Conservation (phyloP, 108 stramenopile genomes). For the Licmophora abbreviata region DNA sequence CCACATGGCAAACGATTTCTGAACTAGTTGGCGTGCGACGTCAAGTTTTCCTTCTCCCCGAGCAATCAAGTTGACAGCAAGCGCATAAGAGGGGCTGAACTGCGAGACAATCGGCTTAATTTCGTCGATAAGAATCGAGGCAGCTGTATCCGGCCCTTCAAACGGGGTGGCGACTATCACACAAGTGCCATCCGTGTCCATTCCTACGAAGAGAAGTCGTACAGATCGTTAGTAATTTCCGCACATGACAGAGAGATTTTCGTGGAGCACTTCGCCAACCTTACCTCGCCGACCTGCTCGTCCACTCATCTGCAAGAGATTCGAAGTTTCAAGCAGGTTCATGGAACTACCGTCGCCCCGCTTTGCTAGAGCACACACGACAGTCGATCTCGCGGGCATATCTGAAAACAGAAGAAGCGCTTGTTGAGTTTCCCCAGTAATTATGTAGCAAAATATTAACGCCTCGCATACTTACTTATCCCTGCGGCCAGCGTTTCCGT, state of each 20-base stretch:
- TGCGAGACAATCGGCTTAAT: constrained; percentile 74
- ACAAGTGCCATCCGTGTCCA: constrained; percentile 61
- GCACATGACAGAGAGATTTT: constrained; percentile 9
- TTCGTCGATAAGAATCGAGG: constrained; percentile 53
- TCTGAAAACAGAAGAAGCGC: not conserved
- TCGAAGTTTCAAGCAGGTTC: constrained; percentile 62
- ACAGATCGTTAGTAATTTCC: not conserved
- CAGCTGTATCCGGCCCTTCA: constrained; percentile 62
- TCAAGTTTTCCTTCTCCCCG: constrained; percentile 63
- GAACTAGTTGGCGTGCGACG: constrained; percentile 54
- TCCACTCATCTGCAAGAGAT: constrained; percentile 86
- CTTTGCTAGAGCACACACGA: constrained; percentile 84
- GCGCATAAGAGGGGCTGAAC: constrained; percentile 69
- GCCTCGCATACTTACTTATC: constrained; percentile 87
- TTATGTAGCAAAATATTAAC: constrained; percentile 7
- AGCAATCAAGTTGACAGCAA: constrained; percentile 68
- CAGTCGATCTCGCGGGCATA: constrained; percentile 76
- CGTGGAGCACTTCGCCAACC: constrained; percentile 35
- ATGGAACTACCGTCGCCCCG: constrained; percentile 53
- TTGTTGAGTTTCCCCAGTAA: constrained; percentile 1
- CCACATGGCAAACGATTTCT: constrained; percentile 76
- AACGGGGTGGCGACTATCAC: constrained; percentile 73
- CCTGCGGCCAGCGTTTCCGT: constrained; percentile 96
- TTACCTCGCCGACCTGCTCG: constrained; percentile 83
- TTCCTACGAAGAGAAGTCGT: too few species aligned